phyloP scores from a whole-genome alignment of 257 asterid genomes.

The Cinchona pubescens region DNA sequence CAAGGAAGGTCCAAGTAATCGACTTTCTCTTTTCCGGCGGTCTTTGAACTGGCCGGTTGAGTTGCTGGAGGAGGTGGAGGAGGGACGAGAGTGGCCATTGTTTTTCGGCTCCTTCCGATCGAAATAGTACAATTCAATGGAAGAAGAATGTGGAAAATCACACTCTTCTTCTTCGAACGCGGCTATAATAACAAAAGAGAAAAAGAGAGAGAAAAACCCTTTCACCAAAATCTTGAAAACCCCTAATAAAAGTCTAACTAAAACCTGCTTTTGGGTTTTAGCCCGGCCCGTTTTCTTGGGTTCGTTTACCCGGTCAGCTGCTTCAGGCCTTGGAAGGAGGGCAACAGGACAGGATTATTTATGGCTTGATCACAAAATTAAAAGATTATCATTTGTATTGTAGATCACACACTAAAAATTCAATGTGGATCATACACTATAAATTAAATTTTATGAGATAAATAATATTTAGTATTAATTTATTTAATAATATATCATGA shows the following conservation, averaged over 20 bases:
- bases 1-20: slow-evolving; percentile 82
- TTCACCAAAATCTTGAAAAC: slow-evolving; percentile 39
- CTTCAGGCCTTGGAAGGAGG: too few relatives aligned
- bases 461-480: too few relatives aligned
- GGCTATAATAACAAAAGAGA: slow-evolving; percentile 16
- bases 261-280: slow-evolving; percentile 4
- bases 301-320: background rate
- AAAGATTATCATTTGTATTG: too few relatives aligned
- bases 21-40: slow-evolving; percentile 49
- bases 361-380: too few relatives aligned
- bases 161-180: slow-evolving; percentile 14
- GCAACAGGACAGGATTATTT: too few relatives aligned
- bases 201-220: slow-evolving; percentile 44
- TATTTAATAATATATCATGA: too few relatives aligned
- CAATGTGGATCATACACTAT: too few relatives aligned
- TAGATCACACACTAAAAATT: too few relatives aligned
- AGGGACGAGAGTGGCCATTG: slow-evolving; percentile 61
- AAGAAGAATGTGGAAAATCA: slow-evolving; percentile 23
- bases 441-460: too few relatives aligned
- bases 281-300: background rate
- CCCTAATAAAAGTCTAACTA: too few relatives aligned
- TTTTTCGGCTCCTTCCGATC: slow-evolving; percentile 9
- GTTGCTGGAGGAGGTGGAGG: slow-evolving; percentile 36
- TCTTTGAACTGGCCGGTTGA: slow-evolving; percentile 34
- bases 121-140: background rate